phyloP scores from a whole-genome alignment of 2,329 filamentous ascomycete genomes.

The Fonsecaea pedrosoi region DNA sequence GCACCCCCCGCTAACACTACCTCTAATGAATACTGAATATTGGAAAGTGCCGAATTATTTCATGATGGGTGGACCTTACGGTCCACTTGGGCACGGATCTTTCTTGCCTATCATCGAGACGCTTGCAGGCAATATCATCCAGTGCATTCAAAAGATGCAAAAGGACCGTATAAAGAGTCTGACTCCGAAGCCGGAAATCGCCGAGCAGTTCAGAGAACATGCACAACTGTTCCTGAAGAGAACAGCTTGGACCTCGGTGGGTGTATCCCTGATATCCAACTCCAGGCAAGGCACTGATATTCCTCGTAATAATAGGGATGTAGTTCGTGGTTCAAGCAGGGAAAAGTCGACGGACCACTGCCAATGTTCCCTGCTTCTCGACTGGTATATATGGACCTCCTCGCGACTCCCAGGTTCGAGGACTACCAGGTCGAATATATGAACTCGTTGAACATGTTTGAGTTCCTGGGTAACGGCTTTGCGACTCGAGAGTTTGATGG shows the following conservation, averaged over 20 bases:
- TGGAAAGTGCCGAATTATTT: conserved; percentile 43
- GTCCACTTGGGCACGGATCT: conserved; percentile 39
- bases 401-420: conserved; percentile 49
- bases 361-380: conserved; percentile 50
- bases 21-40: conserved; percentile 7
- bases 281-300: not conserved
- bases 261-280: not conserved
- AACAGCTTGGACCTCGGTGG: conserved; percentile 27
- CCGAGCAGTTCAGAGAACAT: conserved; percentile 58
- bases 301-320: conserved; percentile 17
- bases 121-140: conserved; percentile 29
- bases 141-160: conserved; percentile 35
- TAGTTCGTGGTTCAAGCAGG: conserved; percentile 35
- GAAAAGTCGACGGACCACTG: conserved; percentile 37
- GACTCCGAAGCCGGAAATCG: conserved; percentile 52
- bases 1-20: not conserved
- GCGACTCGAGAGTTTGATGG: conserved; percentile 53
- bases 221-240: conserved; percentile 53
- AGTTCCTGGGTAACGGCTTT: conserved; percentile 54
- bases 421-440: conserved; percentile 51
- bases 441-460: conserved; percentile 46
- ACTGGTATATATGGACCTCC: conserved; percentile 49
- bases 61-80: conserved; percentile 39
- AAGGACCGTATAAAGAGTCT: conserved; percentile 34
- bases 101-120: conserved; percentile 30